Conservation (phyloP, 225 moss, liverwort and hornwort genomes). For the Polytrichum commune region DNA sequence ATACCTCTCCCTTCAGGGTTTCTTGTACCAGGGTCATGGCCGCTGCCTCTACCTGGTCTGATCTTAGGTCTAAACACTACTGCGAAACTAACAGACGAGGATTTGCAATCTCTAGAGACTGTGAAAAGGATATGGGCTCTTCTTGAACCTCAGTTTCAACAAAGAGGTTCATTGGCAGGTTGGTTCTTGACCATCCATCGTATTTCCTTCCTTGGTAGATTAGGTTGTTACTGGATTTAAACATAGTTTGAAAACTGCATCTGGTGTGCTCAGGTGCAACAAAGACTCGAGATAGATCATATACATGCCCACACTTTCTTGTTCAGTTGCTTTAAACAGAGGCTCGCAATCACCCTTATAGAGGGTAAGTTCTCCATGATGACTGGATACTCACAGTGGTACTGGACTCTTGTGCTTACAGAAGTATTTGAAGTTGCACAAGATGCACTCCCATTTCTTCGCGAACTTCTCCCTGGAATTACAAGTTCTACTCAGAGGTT, state of each 20-base stretch:
- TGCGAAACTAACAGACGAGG: constrained; percentile 74
- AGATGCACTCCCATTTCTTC: constrained; percentile 51
- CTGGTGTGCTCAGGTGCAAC: too few relatives aligned
- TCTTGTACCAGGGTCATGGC: constrained; percentile 68
- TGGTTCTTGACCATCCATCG: not conserved
- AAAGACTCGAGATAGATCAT: too few relatives aligned
- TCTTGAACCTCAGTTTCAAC: constrained; percentile 48
- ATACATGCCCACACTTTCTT: too few relatives aligned
- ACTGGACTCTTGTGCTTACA: constrained; percentile 19
- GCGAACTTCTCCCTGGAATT: constrained; percentile 70
- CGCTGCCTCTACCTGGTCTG: constrained; percentile 72
- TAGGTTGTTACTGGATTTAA: too few relatives aligned
- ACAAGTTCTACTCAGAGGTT: constrained; percentile 59
- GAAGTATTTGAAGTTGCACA: constrained; percentile 48
- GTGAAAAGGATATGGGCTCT: constrained; percentile 68
- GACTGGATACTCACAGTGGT: not conserved
- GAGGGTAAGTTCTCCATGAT: too few relatives aligned
- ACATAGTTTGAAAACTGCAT: too few relatives aligned
- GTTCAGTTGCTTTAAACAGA: too few relatives aligned
- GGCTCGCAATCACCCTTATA: too few relatives aligned
- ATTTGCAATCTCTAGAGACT: constrained; percentile 62
- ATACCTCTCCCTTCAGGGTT: constrained; percentile 68
- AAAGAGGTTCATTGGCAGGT: constrained; percentile 56
- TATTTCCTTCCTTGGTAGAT: not conserved
- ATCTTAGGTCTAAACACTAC: constrained; percentile 58